Conservation (phyloP, 106 monocot species). For the Cymbidium sinense region DNA sequence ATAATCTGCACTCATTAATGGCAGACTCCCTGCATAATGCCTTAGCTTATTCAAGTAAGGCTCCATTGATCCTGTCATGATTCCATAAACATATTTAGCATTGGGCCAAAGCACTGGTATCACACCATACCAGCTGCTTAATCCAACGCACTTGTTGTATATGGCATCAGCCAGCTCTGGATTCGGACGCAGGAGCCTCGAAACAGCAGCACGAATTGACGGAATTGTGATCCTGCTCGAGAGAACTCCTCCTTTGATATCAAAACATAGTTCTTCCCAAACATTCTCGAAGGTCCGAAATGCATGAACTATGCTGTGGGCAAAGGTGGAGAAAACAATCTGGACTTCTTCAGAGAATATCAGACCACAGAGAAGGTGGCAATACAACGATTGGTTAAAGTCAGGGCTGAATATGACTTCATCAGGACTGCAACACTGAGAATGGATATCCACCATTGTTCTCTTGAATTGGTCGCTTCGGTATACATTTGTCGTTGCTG, state of each 20-base stretch:
- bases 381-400: constrained; percentile 81
- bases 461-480: constrained; percentile 48
- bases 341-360: constrained; percentile 63
- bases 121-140: constrained; percentile 88
- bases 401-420: constrained; percentile 81
- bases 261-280: constrained; percentile 73
- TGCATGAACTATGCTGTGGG: constrained; percentile 81
- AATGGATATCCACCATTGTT: constrained; percentile 62
- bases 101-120: constrained; percentile 86
- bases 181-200: constrained; percentile 51
- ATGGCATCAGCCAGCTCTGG: constrained; percentile 68
- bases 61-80: constrained; percentile 98
- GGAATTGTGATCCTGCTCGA: constrained; percentile 60
- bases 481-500: constrained; percentile 80
- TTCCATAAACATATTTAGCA: constrained; percentile 79
- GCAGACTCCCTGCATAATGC: constrained; percentile 80
- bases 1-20: constrained; percentile 80
- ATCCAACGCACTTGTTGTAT: constrained; percentile 36
- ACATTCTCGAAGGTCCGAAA: constrained; percentile 81
- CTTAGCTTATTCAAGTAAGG: constrained; percentile 76
- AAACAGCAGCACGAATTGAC: constrained; percentile 59
- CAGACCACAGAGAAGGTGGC: constrained; percentile 88
- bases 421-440: constrained; percentile 57
- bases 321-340: constrained; percentile 75
- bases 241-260: constrained; percentile 73